Evolutionary conservation across 768 basidiomycete species (phyloP), one percentile per base, ranked within the genome.

Genomic region (Amanita exitialis): DNA sequence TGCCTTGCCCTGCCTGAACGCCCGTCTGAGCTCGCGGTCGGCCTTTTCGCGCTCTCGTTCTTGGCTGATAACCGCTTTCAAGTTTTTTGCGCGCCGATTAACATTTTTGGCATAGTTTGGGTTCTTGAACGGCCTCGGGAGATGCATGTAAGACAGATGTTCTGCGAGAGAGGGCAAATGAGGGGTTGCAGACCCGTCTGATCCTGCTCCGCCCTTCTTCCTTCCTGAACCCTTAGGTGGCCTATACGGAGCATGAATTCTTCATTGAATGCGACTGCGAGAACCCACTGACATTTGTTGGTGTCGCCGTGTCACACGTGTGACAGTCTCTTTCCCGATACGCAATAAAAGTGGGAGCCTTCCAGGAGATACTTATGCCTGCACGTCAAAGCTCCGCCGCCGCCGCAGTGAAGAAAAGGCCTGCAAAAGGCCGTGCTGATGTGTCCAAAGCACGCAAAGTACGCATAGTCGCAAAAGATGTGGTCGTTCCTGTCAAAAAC

Each of bases 81-180:
- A 62, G 56, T 89, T 88, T 70, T 87, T 90, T 18, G 85, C 79
- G 18, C 88, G 74, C 6, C 87, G 73, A 53, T 80, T 86, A 6
- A 74, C 59, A 57, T 88, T 87, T 66, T 83, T 88, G 6, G 70
- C 71, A 58, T 88, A 86, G 23, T 72, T 63, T 0, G 78, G 73
- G 56, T 83, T 88, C 66, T 92, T 92, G 71, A 91, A 91, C 0
- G 87, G 84, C 0, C 84, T 75, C 0, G 84, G 81, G 23, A 64
- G 65, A 51, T 87, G 77, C 2, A 86, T 68, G 58, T 83, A 86
- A 0, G 88, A 90, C 15, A 89, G 66, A 49, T 86, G 80, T 57
- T 86, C 86, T 8, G 80, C 82, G 37, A 49, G 49, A 7, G 49
- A 41, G 18, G 73, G 74, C 37, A 69, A 64, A 48, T 68, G 61